Percentiles rank a stretch among this genome's conserved stretches.
phyloP scores from a whole-genome alignment of 257 asterid species.

The Ballota nigra region DNA sequence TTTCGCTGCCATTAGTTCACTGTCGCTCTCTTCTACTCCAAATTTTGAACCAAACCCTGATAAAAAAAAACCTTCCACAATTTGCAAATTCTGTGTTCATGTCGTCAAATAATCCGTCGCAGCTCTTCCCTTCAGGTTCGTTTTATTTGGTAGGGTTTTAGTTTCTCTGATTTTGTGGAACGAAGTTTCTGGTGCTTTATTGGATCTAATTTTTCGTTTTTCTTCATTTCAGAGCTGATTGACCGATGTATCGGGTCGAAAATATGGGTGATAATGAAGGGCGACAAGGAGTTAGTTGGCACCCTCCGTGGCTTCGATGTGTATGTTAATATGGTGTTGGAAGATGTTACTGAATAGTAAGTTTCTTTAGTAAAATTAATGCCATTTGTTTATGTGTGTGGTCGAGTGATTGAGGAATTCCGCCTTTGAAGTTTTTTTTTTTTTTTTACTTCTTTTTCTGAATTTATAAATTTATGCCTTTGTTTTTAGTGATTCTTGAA shows the following conservation, averaged over 20 bases:
- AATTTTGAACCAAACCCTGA: conserved; percentile 16
- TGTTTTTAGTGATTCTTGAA: neutral
- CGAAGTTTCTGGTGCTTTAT: neutral
- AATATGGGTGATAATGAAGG: conserved; percentile 92
- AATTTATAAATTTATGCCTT: neutral
- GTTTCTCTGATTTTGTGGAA: neutral
- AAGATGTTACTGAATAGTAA: conserved; percentile 82
- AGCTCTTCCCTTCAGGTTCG: conserved; percentile 75
- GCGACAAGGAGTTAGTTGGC: conserved; percentile 87
- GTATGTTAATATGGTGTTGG: conserved; percentile 85
- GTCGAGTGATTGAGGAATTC: neutral
- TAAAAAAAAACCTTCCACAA: conserved; percentile 13
- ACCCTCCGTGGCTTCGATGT: conserved; percentile 83
- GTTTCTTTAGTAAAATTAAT: conserved; percentile 13
- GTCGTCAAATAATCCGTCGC: conserved; percentile 78
- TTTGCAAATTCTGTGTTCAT: conserved; percentile 3
- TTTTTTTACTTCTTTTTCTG: neutral
- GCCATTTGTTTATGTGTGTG: conserved; percentile 6
- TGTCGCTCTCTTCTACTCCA: conserved; percentile 4
- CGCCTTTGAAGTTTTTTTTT: neutral
- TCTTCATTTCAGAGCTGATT: conserved; percentile 54
- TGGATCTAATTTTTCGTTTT: neutral
- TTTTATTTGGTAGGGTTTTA: neutral
- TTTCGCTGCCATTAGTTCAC: neutral
- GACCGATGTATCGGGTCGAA: conserved; percentile 86